Evolutionary conservation across 1,284 basidiomycete species (phyloP).

Genomic region (Kwoniella shivajii): DNA sequence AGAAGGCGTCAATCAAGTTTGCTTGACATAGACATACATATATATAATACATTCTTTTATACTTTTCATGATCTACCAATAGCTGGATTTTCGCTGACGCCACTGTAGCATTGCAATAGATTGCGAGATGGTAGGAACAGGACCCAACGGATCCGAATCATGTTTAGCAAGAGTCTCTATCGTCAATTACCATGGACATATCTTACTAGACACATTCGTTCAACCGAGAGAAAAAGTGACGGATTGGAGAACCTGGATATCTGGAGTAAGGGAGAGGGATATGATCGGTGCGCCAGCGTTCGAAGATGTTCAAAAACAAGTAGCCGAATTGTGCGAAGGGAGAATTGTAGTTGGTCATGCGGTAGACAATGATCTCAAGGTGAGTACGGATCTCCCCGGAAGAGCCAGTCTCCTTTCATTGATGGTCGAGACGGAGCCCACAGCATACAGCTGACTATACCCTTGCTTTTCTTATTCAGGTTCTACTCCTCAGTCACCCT

Average conservation of each 20-base stretch:
- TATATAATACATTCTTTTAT: neutral
- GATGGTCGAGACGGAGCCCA: no score
- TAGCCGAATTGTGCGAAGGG: constrained; percentile 76
- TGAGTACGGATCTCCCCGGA: constrained; percentile 49
- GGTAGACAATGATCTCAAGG: constrained; percentile 87
- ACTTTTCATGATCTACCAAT: neutral
- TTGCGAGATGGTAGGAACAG: constrained; percentile 89
- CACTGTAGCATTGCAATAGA: constrained; percentile 36
- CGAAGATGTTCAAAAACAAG: constrained; percentile 74
- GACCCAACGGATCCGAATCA: constrained; percentile 75
- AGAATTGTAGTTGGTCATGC: constrained; percentile 92
- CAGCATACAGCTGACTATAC: neutral
- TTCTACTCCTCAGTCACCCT: constrained; percentile 87
- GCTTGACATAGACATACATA: no score
- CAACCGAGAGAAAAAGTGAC: constrained; percentile 83
- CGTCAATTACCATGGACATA: constrained; percentile 84
- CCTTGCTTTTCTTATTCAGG: constrained; percentile 56
- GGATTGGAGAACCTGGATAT: constrained; percentile 91
- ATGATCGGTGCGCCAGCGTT: constrained; percentile 80
- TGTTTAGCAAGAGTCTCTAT: constrained; percentile 87
- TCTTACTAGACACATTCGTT: constrained; percentile 84
- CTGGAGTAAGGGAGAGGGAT: constrained; percentile 78
- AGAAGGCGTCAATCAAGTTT: no score
- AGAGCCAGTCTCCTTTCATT: no score
- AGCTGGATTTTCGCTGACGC: neutral